phyloP scores from a whole-genome alignment of 441 rosid genomes.

The Erodium chrysanthum region DNA sequence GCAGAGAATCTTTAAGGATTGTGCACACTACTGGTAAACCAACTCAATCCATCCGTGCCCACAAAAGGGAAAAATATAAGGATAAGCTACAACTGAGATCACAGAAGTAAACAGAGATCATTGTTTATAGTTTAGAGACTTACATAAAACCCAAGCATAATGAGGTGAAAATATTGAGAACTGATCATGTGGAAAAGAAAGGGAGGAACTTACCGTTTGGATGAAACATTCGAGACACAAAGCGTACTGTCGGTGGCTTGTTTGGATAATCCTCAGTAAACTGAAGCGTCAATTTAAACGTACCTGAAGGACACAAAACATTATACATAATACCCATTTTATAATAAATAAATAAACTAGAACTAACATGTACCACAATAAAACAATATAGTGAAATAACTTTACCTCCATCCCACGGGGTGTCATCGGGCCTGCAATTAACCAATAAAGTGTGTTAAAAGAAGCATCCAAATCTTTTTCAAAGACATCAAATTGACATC shows the following conservation, averaged over 20 bases:
- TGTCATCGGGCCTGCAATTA: slow-evolving; percentile 45
- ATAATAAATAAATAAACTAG: background rate
- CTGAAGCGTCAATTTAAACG: slow-evolving; percentile 25
- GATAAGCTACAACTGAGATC: background rate
- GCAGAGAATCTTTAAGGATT: background rate
- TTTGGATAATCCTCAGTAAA: slow-evolving; percentile 52
- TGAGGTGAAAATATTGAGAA: background rate
- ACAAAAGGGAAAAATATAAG: background rate
- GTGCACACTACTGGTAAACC: background rate
- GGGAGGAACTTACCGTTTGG: slow-evolving; percentile 35
- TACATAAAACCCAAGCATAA: background rate
- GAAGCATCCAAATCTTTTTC: background rate
- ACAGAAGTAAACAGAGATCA: background rate
- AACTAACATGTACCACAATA: background rate
- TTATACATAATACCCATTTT: background rate
- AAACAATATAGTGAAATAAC: background rate
- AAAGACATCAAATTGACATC: background rate
- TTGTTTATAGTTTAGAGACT: background rate
- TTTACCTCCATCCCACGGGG: slow-evolving; percentile 60
- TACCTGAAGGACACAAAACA: slow-evolving; percentile 28
- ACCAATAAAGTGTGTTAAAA: background rate
- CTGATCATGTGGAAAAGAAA: background rate
- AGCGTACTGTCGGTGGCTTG: slow-evolving; percentile 44
- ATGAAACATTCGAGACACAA: slow-evolving; percentile 45
- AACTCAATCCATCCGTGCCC: background rate